Evolutionary conservation across 1,284 basidiomycete species (phyloP), one percentile per base, ranked within the genome.

Genomic region (Ustilago shanxiensis): DNA sequence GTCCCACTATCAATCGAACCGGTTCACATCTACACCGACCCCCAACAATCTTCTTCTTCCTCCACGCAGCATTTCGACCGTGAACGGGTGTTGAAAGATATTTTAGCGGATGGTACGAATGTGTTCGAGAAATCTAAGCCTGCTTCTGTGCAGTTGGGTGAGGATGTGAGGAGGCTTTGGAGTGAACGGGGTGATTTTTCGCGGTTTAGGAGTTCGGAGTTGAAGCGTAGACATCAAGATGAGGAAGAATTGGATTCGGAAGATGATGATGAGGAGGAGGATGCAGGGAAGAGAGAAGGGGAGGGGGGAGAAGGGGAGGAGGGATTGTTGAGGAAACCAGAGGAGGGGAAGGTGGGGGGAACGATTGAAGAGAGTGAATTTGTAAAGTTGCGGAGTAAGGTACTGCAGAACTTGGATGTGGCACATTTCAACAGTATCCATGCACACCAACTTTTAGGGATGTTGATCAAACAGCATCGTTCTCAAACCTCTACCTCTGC

Each of bases 171-270:
- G n/a, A 62, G 72, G 13, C 53, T 83, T 26, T 82, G 80, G 82
- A 66, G 70, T 8, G 82, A 83, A 61, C 66, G 82, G 1, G 82
- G 82, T 18, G 82, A 83, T 44, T 83, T 82, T 50, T 69, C 71
- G 10, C 49, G 60, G 7, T 71, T 82, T 28, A 57, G 54, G 13
- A 65, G 57, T 1, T n/a, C 58, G 6, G 64, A 60, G 5, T 41
- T 76, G 50, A 9, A 3, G 20, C 9, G 22, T 11, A 29, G 29
- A 29, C 11, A 22, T 2, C 14, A 20, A 0, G 50, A 10, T 2
- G n/a, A n/a, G n/a, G n/a, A n/a, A n/a, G n/a, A n/a, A n/a, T n/a
- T n/a, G n/a, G n/a, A n/a, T n/a, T n/a, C n/a, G n/a, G 49, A 45
- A 14, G 59, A 41, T 9, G 61, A 55, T 4, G 65, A 66, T 14